Base-by-base conservation (phyloP, 1,139 yeast species). In the Wickerhamomyces sp. region DNA sequence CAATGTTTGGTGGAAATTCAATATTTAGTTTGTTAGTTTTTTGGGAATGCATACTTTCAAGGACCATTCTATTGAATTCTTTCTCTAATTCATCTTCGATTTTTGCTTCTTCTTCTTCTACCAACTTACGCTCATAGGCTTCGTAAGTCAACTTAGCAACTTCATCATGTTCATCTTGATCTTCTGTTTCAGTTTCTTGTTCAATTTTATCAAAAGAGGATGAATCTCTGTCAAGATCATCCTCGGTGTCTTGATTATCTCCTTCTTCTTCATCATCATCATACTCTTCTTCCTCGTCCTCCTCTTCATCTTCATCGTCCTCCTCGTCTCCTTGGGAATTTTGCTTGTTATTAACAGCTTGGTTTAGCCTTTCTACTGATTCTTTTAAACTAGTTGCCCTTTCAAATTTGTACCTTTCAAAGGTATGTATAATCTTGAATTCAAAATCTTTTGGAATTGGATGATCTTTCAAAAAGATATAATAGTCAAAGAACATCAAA, bases 401-500 rank as follows among this genome's bases (percentile, higher is more conserved):
- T 29, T 56, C 59, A 44, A 73, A 61, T 1, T 60, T 56, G 19
- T 60, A 62, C 21, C 61, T 54, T 2, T 59, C 61, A 46, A 74
- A 74, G 26, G 74, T 64, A 36, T 69, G 73, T 25, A 58, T 59
- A n/a, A 85, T 54, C 35, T 67, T 71, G 49, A 78, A 79, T 39
- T 74, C 74, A 5, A 77, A 63, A 35, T 86, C 95, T 48, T 74
- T 65, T 0, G 96, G 90, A 26, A 86, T 41, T 1, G 87, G 86
- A 35, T 66, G 71, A 8, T 61, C 61, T 54, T 89, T 89, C 36
- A 85, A 74, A 56, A 71, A 75, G n/a, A 76, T 61, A 54, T 87
- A 89, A 56, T 77, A 88, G 53, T 88, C 95, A 46, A 88, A 80
- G 51, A 79, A 82, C 16, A 72, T 69, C 47, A 83, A 53, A 46